These are phyloP conservation scores for Ustilago sp. DNA, from an alignment of 1,284 basidiomycete genomes.

Conservation along the genomic window DNA sequence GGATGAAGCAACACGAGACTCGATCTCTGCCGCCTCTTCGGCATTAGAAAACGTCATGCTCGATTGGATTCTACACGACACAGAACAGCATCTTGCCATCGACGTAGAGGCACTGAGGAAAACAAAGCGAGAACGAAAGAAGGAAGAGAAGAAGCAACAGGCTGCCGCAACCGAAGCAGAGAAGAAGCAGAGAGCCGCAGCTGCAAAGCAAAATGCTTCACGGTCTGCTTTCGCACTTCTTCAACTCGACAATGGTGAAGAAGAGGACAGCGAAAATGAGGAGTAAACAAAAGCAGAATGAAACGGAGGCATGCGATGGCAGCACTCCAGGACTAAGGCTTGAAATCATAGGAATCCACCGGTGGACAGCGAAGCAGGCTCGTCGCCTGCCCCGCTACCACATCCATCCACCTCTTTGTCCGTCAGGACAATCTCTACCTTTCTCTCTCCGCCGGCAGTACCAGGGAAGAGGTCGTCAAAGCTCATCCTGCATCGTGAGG, in stretches of 20 bases:
- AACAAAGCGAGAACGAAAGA: constrained; percentile 45
- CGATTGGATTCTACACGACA: constrained; percentile 44
- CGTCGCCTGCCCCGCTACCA: constrained; percentile 16
- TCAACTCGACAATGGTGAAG: constrained; percentile 25
- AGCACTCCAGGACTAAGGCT: not conserved
- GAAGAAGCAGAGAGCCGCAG: constrained; percentile 16
- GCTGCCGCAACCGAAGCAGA: constrained; percentile 19
- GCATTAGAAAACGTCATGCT: constrained; percentile 36
- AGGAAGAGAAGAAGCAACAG: constrained; percentile 43
- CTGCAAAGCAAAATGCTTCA: constrained; percentile 26
- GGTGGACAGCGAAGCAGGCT: constrained; percentile 40
- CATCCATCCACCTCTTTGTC: constrained; percentile 37
- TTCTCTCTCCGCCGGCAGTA: constrained; percentile 19
- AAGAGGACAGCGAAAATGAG: constrained; percentile 31
- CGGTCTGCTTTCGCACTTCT: constrained; percentile 35
- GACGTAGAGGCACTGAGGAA: constrained; percentile 50
- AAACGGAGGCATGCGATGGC: not conserved
- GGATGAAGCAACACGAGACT: constrained; percentile 21
- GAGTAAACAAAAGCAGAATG: not conserved
- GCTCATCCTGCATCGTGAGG: constrained; percentile 44
- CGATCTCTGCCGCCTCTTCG: constrained; percentile 15
- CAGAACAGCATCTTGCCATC: constrained; percentile 40
- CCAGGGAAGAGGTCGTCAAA: constrained; percentile 53
- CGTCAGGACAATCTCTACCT: constrained; percentile 43
- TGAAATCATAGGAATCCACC: constrained; percentile 35